A percentile compares a stretch with the other conserved stretches of the same genome.
phyloP scores from a whole-genome alignment of 768 basidiomycete species.

The Phlegmacium glaucopus region DNA sequence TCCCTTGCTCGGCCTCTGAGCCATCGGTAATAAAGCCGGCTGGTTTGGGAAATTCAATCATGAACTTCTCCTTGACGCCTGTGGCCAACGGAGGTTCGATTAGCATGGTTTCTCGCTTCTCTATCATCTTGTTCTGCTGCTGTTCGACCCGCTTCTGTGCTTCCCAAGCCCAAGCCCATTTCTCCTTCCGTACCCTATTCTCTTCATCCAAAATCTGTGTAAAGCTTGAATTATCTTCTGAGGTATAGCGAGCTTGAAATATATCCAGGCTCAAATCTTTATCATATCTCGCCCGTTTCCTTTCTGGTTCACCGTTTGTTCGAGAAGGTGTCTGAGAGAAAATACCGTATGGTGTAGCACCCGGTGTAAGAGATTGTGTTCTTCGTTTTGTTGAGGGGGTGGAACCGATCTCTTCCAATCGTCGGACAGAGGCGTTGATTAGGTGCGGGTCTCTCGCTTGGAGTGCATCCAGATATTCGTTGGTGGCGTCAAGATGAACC shows the following conservation, averaged over 20 bases:
- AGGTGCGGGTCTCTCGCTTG: slow-evolving; percentile 71
- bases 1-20: slow-evolving; percentile 20
- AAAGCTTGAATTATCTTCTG: slow-evolving; percentile 97
- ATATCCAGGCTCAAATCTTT: slow-evolving; percentile 67
- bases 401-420: slow-evolving; percentile 56
- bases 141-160: slow-evolving; percentile 80
- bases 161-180: slow-evolving; percentile 92
- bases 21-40: slow-evolving; percentile 50
- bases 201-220: slow-evolving; percentile 89
- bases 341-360: slow-evolving; percentile 61
- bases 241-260: slow-evolving; percentile 92
- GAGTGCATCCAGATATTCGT: slow-evolving; percentile 80
- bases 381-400: slow-evolving; percentile 45
- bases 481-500: slow-evolving; percentile 84
- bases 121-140: slow-evolving; percentile 61
- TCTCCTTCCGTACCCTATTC: slow-evolving; percentile 77
- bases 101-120: slow-evolving; percentile 65
- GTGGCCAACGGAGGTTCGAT: slow-evolving; percentile 61
- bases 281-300: slow-evolving; percentile 61
- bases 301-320: slow-evolving; percentile 37
- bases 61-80: slow-evolving; percentile 66
- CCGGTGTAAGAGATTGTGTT: slow-evolving; percentile 40
- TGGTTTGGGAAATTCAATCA: slow-evolving; percentile 56
- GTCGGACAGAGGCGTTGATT: slow-evolving; percentile 73
- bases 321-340: slow-evolving; percentile 66